Percentiles rank a stretch among this genome's conserved stretches.
Conservation (phyloP, 1,284 basidiomycete genomes). For the Trichosporon ovoides region DNA sequence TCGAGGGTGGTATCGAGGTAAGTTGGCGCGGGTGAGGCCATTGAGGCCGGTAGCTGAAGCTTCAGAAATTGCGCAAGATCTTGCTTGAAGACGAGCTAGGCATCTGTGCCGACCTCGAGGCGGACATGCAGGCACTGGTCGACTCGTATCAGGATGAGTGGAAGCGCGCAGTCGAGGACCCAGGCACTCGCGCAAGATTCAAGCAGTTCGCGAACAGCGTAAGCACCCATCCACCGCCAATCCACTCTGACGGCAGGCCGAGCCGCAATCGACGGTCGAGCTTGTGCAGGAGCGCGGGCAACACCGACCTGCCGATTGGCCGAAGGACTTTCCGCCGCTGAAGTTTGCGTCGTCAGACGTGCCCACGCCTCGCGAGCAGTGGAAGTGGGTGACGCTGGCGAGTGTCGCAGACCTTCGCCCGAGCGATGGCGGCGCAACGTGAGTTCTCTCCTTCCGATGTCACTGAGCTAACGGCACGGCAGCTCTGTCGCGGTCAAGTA, state of each 20-base stretch:
- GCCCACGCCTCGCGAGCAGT: conserved; percentile 52
- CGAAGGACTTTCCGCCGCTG: conserved; percentile 51
- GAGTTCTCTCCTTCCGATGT: too few relatives aligned
- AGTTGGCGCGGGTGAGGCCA: too few relatives aligned
- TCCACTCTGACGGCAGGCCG: conserved; percentile 52
- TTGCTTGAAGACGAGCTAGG: conserved; percentile 70
- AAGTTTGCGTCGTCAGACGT: conserved; percentile 27
- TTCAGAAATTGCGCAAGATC: conserved; percentile 57
- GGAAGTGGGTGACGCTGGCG: conserved; percentile 60
- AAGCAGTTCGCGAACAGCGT: conserved; percentile 62
- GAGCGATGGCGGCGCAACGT: conserved; percentile 51
- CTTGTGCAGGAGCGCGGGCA: conserved; percentile 62
- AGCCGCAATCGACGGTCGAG: conserved; percentile 53
- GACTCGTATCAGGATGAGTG: conserved; percentile 68
- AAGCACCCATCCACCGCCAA: too few relatives aligned
- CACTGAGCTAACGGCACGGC: conserved; percentile 42
- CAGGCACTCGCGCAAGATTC: conserved; percentile 57
- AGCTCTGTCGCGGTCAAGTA: conserved; percentile 59
- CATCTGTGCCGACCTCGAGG: conserved; percentile 66
- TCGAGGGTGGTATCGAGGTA: conserved; percentile 62
- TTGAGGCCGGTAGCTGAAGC: too few relatives aligned
- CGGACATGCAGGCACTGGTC: conserved; percentile 63
- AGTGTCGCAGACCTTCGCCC: conserved; percentile 55
- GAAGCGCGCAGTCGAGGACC: conserved; percentile 61
- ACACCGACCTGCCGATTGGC: conserved; percentile 64